These are phyloP conservation scores for Elsinoe fawcettii DNA, from an alignment of 2,329 filamentous ascomycete species.

Conservation along the genomic window DNA sequence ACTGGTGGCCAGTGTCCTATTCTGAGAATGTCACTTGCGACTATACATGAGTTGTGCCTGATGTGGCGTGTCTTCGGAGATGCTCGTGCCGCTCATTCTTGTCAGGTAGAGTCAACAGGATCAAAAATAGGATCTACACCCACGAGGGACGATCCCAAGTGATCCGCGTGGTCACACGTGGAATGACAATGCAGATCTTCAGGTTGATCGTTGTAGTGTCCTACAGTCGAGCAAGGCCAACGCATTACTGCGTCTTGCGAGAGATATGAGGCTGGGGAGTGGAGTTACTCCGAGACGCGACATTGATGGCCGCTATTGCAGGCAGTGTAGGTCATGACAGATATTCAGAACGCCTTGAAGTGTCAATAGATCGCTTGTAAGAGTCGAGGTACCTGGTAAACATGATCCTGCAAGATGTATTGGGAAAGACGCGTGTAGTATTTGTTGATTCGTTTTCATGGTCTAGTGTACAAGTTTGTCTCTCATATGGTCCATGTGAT, in stretches of 20 bases:
- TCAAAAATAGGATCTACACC: slow-evolving; percentile 2
- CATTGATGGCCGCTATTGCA: background rate
- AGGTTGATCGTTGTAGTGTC: background rate
- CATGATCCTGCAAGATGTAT: background rate
- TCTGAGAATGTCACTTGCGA: background rate
- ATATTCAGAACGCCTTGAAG: background rate
- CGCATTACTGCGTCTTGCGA: background rate
- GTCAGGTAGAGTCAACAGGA: background rate
- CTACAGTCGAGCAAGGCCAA: background rate
- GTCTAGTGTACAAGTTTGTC: slow-evolving; percentile 1
- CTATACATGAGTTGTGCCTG: background rate
- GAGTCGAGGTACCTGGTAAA: background rate
- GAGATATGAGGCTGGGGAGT: background rate
- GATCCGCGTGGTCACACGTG: background rate
- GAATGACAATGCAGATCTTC: background rate
- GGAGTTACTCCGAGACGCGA: background rate
- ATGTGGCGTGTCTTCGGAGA: background rate
- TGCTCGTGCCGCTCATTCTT: background rate
- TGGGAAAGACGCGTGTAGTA: background rate
- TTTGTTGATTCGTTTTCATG: background rate
- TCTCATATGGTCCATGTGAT: background rate
- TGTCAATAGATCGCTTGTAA: background rate
- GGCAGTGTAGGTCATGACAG: background rate
- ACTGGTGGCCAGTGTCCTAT: slow-evolving; percentile 4
- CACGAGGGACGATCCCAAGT: background rate